Base-by-base conservation (phyloP, 1,139 yeast genomes). In the Torulaspora globosa region DNA sequence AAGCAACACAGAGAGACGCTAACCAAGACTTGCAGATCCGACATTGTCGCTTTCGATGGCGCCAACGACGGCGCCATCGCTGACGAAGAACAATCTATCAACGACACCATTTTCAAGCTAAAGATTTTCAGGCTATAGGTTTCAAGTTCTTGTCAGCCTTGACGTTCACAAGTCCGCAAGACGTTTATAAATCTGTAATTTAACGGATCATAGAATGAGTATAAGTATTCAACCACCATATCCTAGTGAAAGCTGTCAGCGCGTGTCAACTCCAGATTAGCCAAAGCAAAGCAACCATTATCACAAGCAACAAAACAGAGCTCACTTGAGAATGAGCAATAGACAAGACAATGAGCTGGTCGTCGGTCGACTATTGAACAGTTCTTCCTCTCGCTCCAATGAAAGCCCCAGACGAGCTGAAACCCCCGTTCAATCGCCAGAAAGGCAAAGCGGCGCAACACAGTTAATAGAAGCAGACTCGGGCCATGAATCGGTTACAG, bases 21-120 rank as follows among this genome's bases (percentile, higher is more conserved):
- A 57, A 70, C 79, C 50, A 90, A 89, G 74, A 79, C 89, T 35
- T 80, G 95, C 53, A 83, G 88, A 69, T 58, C 73, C 36, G 74
- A 68, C 45, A 58, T 67, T 41, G 53, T 54, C 36, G 63, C 65
- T 63, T 52, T 54, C 45, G 74, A 68, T 32, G 67, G 68, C 35
- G 56, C 70, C 11, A 65, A 59, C 28, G 55, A 63, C 18, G 73
- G 70, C 38, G 73, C 84, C 47, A 78, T 92, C 57, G 89, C 87
- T 53, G 95, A 87, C 57, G 98, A 92, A 71, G 96, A 89, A 62
- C 95, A 89, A 65, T 71, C 78, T 54, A 89, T 92, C 64, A 89
- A 87, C 60, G 97, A 89, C 53, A 85, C 96, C 44, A 71, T 79
- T 42, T 84, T 92, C 73, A 75, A 78, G 58, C 78, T 92, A 70